Base-by-base conservation (phyloP, 164 flowering plant species). In the Vitis rupestris region DNA sequence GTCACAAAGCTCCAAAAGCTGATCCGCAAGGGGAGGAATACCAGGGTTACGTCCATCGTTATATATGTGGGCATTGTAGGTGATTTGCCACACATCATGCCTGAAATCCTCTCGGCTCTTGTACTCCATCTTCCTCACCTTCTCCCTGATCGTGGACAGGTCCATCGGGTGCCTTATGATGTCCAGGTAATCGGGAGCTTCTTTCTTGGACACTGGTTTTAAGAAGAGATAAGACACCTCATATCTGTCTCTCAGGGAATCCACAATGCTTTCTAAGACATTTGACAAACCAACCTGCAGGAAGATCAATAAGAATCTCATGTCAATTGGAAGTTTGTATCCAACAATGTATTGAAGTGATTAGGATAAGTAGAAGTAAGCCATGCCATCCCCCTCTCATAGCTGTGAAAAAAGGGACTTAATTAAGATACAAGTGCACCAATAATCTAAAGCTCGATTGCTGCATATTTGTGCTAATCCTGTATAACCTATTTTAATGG, bases 21-120 rank as follows among this genome's bases (percentile, higher is more conserved):
- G 94, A 78, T 95, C 97, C 2, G 99, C 99, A 17, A 93, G 90
- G n/a, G 98, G 99, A 68, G 98, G 99, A 64, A 95, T 95, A 47
- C 81, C 87, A 0, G 97, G 98, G 69, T 95, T 84, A 6, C 97
- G 88, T 3, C 85, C 76, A 57, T 85, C 92, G 49, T 95, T 95
- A 79, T 95, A 95, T 10, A 0, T 30, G 74, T 93, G 98, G 4
- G 99, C 99, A 71, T 95, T 95, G 62, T 15, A 76, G 16, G 86
- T 67, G n/a, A 95, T 95, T 74, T 87, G 99, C 84, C 89, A 91
- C 29, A 95, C 88, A 64, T 95, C 99, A 49, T 90, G 97, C 79
- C 98, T 76, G 80, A 95, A 95, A 0, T 87, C 90, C 30, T 85
- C 85, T 9, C 87, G 80, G 78, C 71, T 74, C 76, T 83, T 93